Base-by-base conservation (phyloP, 2,329 filamentous ascomycete species). In the Pseudocercospora pini-densiflorae region DNA sequence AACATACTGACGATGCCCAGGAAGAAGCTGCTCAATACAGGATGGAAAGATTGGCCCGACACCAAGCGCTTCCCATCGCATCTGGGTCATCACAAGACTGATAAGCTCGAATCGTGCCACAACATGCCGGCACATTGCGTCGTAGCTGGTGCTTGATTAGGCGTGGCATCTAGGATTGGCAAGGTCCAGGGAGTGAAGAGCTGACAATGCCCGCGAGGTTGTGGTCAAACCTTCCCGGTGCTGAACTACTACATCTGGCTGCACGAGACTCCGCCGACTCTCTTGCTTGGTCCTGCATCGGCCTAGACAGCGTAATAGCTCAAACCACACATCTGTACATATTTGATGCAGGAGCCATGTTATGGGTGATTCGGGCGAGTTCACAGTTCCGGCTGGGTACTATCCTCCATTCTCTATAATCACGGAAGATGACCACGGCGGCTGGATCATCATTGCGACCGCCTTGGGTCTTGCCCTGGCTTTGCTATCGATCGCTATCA, bases 381-480 rank as follows among this genome's bases (percentile, higher is more conserved):
- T 55, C 54, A 51, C 59, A 36, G 67, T 69, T 24, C 69, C 69
- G 27, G 63, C 64, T 54, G 69, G 68, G 33, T 70, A 72, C 40
- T 70, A 67, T 36, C 66, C 68, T 7, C 70, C 70, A 14, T 68
- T 68, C 36, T 61, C 68, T 16, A 61, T 66, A 19, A 61, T 72
- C 12, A 62, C 63, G 10, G 63, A 67, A 12, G 63, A 58, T 12
- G 70, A 84, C 69, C 79, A 83, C 61, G 76, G 78, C 45, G 81
- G 79, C 9, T 68, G 81, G 21, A 75, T 84, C n/a, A 70, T 71
- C 57, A 68, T 71, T 19, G 68, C 68, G 47, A 68, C 66, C 31
- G 47, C 68, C n/a, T 33, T 71, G 24, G 69, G 69, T 16, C 24
- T 67, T 16, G 64, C 66, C 7, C 61, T 71, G 27, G 65, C 67